Conservation (phyloP, 371 early-diverging fungal species). For the Mucor mucedo region DNA sequence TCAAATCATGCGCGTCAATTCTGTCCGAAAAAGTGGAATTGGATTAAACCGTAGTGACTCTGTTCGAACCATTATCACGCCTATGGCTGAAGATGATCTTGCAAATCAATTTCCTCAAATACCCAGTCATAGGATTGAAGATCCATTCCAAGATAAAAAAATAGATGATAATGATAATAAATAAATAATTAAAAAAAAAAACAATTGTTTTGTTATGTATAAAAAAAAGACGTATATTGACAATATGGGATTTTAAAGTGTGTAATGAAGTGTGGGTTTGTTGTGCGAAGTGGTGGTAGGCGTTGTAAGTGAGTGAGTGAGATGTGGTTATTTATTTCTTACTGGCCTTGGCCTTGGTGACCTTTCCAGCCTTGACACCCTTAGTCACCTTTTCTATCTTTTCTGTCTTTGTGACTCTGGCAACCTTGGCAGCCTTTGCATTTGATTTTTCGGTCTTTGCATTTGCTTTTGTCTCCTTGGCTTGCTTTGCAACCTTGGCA, state of each 20-base stretch:
- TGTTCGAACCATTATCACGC: slow-evolving; percentile 17
- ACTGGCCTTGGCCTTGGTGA: slow-evolving; percentile 4
- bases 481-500: slow-evolving; percentile 10
- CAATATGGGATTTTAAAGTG: background rate
- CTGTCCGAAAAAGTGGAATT: slow-evolving; percentile 23
- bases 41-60: slow-evolving; percentile 40
- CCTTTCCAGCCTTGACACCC: too few species aligned
- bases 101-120: slow-evolving; percentile 3
- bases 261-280: background rate
- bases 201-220: background rate
- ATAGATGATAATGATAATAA: too few species aligned
- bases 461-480: slow-evolving; percentile 5
- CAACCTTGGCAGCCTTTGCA: background rate
- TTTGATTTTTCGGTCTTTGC: background rate
- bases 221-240: background rate
- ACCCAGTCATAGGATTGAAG: slow-evolving; percentile 2
- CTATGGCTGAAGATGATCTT: background rate
- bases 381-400: too few species aligned
- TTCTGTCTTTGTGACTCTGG: background rate
- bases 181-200: too few species aligned
- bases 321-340: slow-evolving; percentile 18
- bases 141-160: slow-evolving; percentile 10
- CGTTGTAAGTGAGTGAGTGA: background rate
- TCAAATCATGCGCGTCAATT: slow-evolving; percentile 54
- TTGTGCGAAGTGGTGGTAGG: too few species aligned